Evolutionary conservation across 139 green algal genomes (phyloP).

Genomic region (Monoraphidium neglectum): DNA sequence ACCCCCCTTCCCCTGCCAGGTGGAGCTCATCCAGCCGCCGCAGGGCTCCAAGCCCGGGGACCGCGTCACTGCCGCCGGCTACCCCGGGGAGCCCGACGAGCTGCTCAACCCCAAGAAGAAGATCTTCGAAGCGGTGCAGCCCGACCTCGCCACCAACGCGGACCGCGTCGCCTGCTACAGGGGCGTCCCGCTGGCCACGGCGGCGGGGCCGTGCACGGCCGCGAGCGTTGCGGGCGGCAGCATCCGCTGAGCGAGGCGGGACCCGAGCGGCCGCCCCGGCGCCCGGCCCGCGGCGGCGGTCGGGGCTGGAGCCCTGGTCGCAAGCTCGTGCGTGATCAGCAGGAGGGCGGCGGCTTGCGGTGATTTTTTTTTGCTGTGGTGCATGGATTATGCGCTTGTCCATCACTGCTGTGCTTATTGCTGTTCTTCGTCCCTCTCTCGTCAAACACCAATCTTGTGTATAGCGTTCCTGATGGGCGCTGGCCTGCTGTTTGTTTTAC

Average conservation of each 20-base stretch:
- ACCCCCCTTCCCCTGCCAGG: constrained; percentile 35
- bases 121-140: constrained; percentile 78
- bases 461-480: no score
- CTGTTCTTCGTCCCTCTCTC: no score
- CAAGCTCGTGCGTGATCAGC: no score
- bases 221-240: constrained; percentile 43
- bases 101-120: constrained; percentile 93
- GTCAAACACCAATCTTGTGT: no score
- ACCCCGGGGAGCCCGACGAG: constrained; percentile 73
- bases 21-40: constrained; percentile 89
- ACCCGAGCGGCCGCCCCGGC: no score
- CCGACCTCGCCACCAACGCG: constrained; percentile 62
- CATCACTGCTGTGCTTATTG: no score
- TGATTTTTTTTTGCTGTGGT: no score
- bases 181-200: constrained; percentile 62
- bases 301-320: no score
- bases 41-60: constrained; percentile 70
- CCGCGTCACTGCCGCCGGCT: constrained; percentile 73
- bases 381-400: no score
- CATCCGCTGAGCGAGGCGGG: constrained; percentile 49
- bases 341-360: no score
- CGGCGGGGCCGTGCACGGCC: constrained; percentile 57
- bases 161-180: constrained; percentile 75
- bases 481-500: no score
- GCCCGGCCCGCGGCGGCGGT: no score